phyloP scores from a whole-genome alignment of 176 grass and related monocot species.

The Phoenix roebelenii region DNA sequence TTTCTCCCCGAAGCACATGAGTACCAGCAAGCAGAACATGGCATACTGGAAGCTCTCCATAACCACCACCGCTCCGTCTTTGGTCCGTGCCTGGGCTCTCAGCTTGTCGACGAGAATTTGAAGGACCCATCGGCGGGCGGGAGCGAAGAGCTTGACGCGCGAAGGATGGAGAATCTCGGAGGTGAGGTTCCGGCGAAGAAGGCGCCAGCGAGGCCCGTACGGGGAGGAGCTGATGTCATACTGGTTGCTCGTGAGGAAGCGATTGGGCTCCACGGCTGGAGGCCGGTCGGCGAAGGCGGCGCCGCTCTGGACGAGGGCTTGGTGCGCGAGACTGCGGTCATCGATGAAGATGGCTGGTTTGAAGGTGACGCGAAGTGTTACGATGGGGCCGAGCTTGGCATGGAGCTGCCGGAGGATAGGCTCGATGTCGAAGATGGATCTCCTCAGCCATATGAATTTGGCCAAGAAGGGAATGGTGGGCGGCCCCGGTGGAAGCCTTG shows the following conservation, averaged over 20 bases:
- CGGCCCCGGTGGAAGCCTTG: slow-evolving; percentile 32
- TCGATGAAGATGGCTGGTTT: slow-evolving; percentile 40
- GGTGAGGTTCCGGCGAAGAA: slow-evolving; percentile 46
- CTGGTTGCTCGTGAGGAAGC: slow-evolving; percentile 22
- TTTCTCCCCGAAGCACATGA: slow-evolving; percentile 56
- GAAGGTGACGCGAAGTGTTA: slow-evolving; percentile 28
- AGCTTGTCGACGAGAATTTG: slow-evolving; percentile 25
- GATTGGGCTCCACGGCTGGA: neutral
- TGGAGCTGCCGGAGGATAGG: slow-evolving; percentile 25
- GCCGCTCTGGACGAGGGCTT: slow-evolving; percentile 31
- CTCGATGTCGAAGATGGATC: slow-evolving; percentile 24
- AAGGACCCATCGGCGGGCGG: slow-evolving; percentile 18
- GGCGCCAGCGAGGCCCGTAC: slow-evolving; percentile 44
- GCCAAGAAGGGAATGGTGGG: slow-evolving; percentile 16
- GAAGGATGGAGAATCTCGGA: slow-evolving; percentile 23
- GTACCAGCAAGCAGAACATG: slow-evolving; percentile 47
- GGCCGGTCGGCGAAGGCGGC: slow-evolving; percentile 36
- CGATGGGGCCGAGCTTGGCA: slow-evolving; percentile 24
- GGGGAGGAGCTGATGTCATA: slow-evolving; percentile 28
- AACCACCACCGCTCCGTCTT: slow-evolving; percentile 12
- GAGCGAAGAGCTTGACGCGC: slow-evolving; percentile 15
- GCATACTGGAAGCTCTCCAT: slow-evolving; percentile 30
- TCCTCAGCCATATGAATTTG: slow-evolving; percentile 15
- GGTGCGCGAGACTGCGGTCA: slow-evolving; percentile 34
- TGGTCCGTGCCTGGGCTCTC: neutral